Conservation (phyloP, 495 filamentous ascomycete species). For the Lineolata rhizophorae region DNA sequence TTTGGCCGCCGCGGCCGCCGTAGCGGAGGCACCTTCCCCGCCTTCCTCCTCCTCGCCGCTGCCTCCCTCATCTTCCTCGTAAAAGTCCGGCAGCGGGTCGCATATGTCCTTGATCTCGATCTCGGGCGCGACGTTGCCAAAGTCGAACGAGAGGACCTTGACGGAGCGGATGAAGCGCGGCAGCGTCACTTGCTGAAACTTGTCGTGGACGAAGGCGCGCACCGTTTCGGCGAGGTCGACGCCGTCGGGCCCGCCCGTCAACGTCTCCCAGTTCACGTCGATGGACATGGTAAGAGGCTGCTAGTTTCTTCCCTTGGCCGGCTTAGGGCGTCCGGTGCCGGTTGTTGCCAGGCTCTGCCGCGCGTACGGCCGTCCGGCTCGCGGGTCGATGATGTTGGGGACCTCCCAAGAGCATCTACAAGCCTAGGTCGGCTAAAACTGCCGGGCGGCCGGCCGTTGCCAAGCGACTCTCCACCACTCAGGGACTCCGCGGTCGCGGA, state of each 20-base stretch:
- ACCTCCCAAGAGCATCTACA: no score
- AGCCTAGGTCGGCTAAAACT: no score
- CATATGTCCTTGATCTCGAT: conserved; percentile 91
- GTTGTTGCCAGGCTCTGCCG: no score
- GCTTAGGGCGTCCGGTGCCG: neutral
- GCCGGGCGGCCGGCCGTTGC: no score
- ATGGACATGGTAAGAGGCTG: conserved; percentile 94
- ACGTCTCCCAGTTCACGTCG: conserved; percentile 81
- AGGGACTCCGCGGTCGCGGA: no score
- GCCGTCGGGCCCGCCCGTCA: conserved; percentile 79
- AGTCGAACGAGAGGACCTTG: conserved; percentile 80
- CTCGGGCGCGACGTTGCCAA: conserved; percentile 61
- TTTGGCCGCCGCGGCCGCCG: conserved; percentile 8
- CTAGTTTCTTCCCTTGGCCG: neutral
- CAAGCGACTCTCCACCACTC: no score
- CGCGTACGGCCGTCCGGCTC: no score
- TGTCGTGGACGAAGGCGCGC: conserved; percentile 81
- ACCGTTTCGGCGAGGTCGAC: conserved; percentile 61
- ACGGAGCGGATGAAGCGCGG: conserved; percentile 95
- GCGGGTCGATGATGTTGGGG: no score
- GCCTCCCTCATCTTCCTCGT: conserved; percentile 43
- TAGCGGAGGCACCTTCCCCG: conserved; percentile 6
- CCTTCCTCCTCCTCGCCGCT: conserved; percentile 15
- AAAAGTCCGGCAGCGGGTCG: conserved; percentile 88
- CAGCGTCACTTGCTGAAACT: conserved; percentile 76